Evolutionary conservation across 2,329 filamentous ascomycete species (phyloP), one percentile per base, ranked within the genome.

Genomic region (Aspergillus viridinutans): DNA sequence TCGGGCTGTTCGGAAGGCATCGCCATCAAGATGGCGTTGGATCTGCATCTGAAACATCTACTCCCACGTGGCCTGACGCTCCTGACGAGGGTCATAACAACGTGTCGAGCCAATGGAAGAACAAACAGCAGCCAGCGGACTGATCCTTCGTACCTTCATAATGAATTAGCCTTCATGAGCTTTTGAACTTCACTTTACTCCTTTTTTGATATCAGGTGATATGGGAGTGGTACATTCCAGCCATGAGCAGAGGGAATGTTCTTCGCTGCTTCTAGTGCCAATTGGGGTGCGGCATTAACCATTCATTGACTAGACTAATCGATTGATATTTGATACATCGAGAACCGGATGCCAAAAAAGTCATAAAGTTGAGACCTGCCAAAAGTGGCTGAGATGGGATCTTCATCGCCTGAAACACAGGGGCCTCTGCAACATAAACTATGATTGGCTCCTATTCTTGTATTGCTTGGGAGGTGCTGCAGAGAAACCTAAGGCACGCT

Each of bases 311-410:
- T 38, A 17, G 32, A 17, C 32, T 38, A 17, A 17, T 7, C 32
- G 10, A 29, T 17, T 35, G 32, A 35, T 35, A 38, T 7, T 38
- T 17, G 32, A 38, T 38, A 38, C 32, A 38, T 17, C 32, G 3
- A 38, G 32, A 38, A 38, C 4, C 29, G 14, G 12, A 35, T 7
- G 5, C 10, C n/a, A 12, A 43, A 20, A 20, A 4, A 7, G n/a
- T 21, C n/a, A 21, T 5, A 43, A 28, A 51, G 29, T 14, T 32
- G 29, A 14, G 29, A 32, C 12, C 29, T 32, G 10, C 29, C 29
- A 32, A 14, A 32, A 48, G 54, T 53, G 54, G 53, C 55, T 61
- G 61, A 61, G 54, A 56, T 54, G 25, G 26, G 51, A 53, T 56
- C 58, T 61, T 59, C 61, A 58, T 53, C 53, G 23, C 21, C n/a